These are phyloP conservation scores for Thielaviopsis musarum DNA, from an alignment of 2,329 filamentous ascomycete genomes.

Conservation along the genomic window DNA sequence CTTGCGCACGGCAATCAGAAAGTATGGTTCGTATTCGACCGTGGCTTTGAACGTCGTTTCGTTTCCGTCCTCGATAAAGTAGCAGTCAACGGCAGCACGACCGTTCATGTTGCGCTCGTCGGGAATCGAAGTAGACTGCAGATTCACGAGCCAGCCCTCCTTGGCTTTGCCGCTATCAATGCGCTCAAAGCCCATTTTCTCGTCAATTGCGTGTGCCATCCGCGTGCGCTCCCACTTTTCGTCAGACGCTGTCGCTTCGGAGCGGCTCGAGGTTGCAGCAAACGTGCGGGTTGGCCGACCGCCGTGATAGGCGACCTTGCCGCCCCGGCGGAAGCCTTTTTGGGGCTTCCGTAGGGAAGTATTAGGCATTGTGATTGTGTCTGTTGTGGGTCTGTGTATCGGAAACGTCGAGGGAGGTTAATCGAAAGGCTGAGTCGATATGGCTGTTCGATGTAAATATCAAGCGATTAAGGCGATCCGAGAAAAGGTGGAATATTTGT, in stretches of 20 bases:
- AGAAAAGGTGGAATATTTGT: background rate
- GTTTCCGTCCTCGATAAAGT: slow-evolving; percentile 65
- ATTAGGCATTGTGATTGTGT: slow-evolving; percentile 40
- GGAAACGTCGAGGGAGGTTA: background rate
- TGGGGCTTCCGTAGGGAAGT: slow-evolving; percentile 42
- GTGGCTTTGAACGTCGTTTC: slow-evolving; percentile 88
- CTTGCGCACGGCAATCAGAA: slow-evolving; percentile 76
- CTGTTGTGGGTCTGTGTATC: slow-evolving; percentile 8
- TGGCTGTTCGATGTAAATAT: background rate
- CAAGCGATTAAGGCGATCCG: background rate
- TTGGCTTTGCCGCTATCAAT: slow-evolving; percentile 74
- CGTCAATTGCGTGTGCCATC: slow-evolving; percentile 79
- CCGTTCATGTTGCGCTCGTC: slow-evolving; percentile 73
- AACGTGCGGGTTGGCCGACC: slow-evolving; percentile 56
- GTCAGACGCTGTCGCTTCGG: slow-evolving; percentile 78
- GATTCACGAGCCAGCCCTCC: slow-evolving; percentile 87
- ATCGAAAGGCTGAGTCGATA: background rate
- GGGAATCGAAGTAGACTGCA: slow-evolving; percentile 76
- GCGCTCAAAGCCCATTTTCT: slow-evolving; percentile 81
- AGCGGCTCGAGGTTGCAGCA: slow-evolving; percentile 50
- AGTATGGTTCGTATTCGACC: slow-evolving; percentile 92
- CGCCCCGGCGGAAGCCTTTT: slow-evolving; percentile 53
- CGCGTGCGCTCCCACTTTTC: slow-evolving; percentile 79
- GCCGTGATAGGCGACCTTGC: slow-evolving; percentile 55
- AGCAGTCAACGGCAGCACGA: slow-evolving; percentile 83